Percentiles rank a stretch among this genome's conserved stretches.
phyloP scores from a whole-genome alignment of 1,284 basidiomycete genomes.

The Trametes hirsuta region DNA sequence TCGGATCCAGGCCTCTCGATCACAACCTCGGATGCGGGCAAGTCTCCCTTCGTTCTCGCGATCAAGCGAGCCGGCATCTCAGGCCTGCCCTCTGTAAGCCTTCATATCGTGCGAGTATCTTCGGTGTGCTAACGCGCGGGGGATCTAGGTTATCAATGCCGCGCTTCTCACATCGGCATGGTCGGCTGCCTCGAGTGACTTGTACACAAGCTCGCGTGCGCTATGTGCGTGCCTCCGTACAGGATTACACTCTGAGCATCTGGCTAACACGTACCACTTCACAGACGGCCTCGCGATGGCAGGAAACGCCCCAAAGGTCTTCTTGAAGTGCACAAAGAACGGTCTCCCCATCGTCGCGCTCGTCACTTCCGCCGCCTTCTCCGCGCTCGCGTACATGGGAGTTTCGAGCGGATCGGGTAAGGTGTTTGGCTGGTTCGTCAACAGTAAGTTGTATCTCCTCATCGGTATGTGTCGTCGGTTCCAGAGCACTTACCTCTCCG shows the following conservation, averaged over 20 bases:
- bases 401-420: constrained; percentile 58
- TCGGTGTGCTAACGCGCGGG: background rate
- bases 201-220: constrained; percentile 84
- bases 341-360: constrained; percentile 83
- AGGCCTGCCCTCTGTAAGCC: constrained; percentile 71
- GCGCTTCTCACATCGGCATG: constrained; percentile 84
- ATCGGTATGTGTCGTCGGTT: background rate
- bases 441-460: constrained; percentile 39
- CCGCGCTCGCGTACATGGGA: constrained; percentile 74
- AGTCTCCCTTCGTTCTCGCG: constrained; percentile 85
- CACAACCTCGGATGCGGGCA: constrained; percentile 59
- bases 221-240: constrained; percentile 59
- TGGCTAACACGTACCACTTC: background rate
- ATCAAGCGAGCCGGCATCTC: constrained; percentile 76
- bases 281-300: constrained; percentile 76
- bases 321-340: constrained; percentile 64
- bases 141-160: constrained; percentile 77
- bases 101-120: background rate
- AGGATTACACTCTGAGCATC: no score
- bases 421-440: constrained; percentile 67
- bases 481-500: background rate
- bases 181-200: constrained; percentile 83
- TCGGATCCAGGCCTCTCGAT: constrained; percentile 61
- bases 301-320: constrained; percentile 81
- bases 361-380: constrained; percentile 70